These are phyloP conservation scores for Silene noctiflora DNA, from an alignment of 179 eudicot genomes.

Conservation along the genomic window DNA sequence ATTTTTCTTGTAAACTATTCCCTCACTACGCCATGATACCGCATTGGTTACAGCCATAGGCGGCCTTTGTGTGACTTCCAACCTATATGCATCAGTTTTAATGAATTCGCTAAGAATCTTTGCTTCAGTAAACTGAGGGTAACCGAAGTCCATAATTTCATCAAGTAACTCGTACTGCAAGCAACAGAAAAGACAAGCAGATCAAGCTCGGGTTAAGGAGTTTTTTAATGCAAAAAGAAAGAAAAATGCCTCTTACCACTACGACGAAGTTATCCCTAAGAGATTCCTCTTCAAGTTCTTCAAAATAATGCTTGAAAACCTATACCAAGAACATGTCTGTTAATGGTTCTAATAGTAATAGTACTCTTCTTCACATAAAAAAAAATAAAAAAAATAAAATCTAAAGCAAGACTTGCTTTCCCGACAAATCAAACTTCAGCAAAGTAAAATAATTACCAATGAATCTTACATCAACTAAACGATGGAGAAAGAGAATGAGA, in stretches of 20 bases:
- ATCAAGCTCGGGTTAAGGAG: background rate
- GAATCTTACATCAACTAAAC: conserved; percentile 77
- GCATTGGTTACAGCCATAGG: conserved; percentile 99
- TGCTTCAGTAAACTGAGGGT: conserved; percentile 93
- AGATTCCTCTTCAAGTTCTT: conserved; percentile 90
- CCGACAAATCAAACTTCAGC: background rate
- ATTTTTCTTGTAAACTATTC: conserved; percentile 77
- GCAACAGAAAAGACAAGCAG: conserved; percentile 21
- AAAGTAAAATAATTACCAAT: conserved; percentile 21
- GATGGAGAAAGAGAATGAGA: conserved; percentile 79
- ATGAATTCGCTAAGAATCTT: conserved; percentile 90
- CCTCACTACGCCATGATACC: conserved; percentile 98
- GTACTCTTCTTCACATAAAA: background rate
- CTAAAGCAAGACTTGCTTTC: background rate
- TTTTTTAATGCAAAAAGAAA: conserved; percentile 2
- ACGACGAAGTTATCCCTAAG: conserved; percentile 94
- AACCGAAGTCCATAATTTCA: conserved; percentile 95
- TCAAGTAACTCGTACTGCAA: conserved; percentile 87
- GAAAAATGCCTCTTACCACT: conserved; percentile 56
- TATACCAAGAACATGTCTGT: conserved; percentile 22
- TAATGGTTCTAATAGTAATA: background rate
- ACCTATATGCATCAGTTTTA: conserved; percentile 90
- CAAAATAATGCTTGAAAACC: conserved; percentile 94
- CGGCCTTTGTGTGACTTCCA: conserved; percentile 91
- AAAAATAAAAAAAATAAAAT: background rate